Evolutionary conservation across 805 yeast genomes (phyloP).

Genomic region (Vanderwaltozyma verrucispora): DNA sequence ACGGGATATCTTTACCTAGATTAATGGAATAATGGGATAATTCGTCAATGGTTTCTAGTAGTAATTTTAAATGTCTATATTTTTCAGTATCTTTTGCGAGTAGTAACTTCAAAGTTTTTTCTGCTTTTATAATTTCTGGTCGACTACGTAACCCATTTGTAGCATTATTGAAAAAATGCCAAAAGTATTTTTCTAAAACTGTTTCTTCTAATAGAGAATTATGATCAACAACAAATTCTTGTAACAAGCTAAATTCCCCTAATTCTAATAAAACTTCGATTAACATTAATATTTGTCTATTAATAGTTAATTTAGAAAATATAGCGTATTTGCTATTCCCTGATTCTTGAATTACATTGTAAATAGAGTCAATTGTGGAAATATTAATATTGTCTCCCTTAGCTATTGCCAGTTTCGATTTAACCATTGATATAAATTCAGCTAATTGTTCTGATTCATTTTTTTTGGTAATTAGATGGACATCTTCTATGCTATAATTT

Average conservation of each 20-base stretch:
- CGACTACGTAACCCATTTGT: constrained; percentile 32
- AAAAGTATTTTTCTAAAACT: constrained; percentile 26
- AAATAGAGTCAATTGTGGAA: background rate
- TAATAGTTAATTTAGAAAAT: constrained; percentile 10
- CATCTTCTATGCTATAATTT: constrained; percentile 12
- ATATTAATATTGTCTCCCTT: background rate
- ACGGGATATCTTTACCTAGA: constrained; percentile 27
- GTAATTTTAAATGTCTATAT: constrained; percentile 8
- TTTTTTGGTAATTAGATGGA: constrained; percentile 14
- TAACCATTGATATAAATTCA: constrained; percentile 15
- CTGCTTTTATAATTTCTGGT: constrained; percentile 33
- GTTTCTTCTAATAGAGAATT: constrained; percentile 8
- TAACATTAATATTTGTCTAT: constrained; percentile 10
- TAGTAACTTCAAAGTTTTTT: constrained; percentile 18
- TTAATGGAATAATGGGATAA: constrained; percentile 24
- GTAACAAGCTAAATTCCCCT: constrained; percentile 22
- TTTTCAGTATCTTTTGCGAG: constrained; percentile 1
- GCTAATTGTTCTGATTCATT: constrained; percentile 16
- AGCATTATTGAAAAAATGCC: constrained; percentile 35
- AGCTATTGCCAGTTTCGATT: background rate
- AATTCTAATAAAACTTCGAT: constrained; percentile 23
- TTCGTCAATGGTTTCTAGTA: constrained; percentile 23
- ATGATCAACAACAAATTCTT: constrained; percentile 8
- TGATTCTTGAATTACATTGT: background rate
- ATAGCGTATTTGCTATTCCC: constrained; percentile 2